Base-by-base conservation (phyloP, 495 filamentous ascomycete genomes). In the Tuber aestivum region DNA sequence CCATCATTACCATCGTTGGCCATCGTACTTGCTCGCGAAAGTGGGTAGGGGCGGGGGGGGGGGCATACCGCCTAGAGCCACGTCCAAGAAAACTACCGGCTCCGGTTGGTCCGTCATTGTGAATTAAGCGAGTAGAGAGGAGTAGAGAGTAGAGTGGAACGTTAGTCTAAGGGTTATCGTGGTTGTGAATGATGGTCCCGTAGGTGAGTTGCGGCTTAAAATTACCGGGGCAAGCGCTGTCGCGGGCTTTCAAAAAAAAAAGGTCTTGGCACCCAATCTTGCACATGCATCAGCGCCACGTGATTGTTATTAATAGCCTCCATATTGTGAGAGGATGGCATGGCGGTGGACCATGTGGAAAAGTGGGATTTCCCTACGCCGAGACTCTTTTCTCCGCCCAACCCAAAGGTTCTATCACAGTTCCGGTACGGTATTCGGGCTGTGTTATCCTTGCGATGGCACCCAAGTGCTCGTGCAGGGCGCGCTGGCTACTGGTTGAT, bases 81-180 rank as follows among this genome's bases (percentile, higher is more conserved):
- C 89, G 85, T 99, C 95, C 83, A 99, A 97, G 85, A 99, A 99
- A 70, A 97, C 93, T 38, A 83, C 45, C n/a, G 81, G 77, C 48
- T 83, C 80, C 18, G 42, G 61, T 21, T 70, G 72, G 37, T 75
- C 41, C 20, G 79, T 68, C 71, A 80, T 75, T 69, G 73, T 72
- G 61, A 32, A 61, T 61, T 14, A 1, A 27, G 16, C 5, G 38
- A 40, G 7, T 40, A 7, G 38, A 40, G 7, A 3, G 38, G 38
- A 40, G 38, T 40, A 7, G 38, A 44, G 38, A 44, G 42, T 4
- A 4, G 42, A 10, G 23, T 3, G 8, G n/a, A 5, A n/a, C 12
- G n/a, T 70, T 72, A 61, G 71, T 71, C 23, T 73, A 68, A n/a
- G n/a, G n/a, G n/a, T n/a, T 69, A 12, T 78, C 21, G 27, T 2